These are phyloP conservation scores for Russula sp. DNA, from an alignment of 768 basidiomycete genomes.

Conservation along the genomic window DNA sequence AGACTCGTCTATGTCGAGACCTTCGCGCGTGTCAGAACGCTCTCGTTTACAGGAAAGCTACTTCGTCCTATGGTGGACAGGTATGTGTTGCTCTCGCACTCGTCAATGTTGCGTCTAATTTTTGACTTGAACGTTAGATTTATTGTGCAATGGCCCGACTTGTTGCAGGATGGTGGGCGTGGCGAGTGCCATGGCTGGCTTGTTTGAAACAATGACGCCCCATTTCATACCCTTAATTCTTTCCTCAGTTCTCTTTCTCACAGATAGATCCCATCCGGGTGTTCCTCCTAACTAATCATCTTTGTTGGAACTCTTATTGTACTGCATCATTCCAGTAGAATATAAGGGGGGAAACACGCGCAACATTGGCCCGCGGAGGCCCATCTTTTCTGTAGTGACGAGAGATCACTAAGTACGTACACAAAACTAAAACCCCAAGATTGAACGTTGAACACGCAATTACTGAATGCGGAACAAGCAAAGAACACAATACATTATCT, in stretches of 20 bases:
- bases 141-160: slow-evolving; percentile 83
- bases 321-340: background rate
- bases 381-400: background rate
- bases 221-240: background rate
- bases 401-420: background rate
- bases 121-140: slow-evolving; percentile 42
- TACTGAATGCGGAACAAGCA: background rate
- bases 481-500: background rate
- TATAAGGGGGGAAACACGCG: background rate
- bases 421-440: background rate
- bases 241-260: no score
- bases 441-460: background rate
- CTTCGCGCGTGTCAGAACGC: slow-evolving; percentile 75
- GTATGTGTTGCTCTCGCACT: slow-evolving; percentile 31
- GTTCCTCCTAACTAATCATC: background rate
- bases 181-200: slow-evolving; percentile 60
- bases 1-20: slow-evolving; percentile 85
- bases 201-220: slow-evolving; percentile 40
- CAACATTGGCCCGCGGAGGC: background rate
- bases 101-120: background rate
- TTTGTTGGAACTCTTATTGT: background rate
- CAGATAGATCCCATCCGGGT: background rate
- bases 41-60: slow-evolving; percentile 82
- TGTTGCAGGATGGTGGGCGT: slow-evolving; percentile 37
- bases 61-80: slow-evolving; percentile 78